Evolutionary conservation across 345 rosid species (phyloP).

Genomic region (Syzygium aromaticum): DNA sequence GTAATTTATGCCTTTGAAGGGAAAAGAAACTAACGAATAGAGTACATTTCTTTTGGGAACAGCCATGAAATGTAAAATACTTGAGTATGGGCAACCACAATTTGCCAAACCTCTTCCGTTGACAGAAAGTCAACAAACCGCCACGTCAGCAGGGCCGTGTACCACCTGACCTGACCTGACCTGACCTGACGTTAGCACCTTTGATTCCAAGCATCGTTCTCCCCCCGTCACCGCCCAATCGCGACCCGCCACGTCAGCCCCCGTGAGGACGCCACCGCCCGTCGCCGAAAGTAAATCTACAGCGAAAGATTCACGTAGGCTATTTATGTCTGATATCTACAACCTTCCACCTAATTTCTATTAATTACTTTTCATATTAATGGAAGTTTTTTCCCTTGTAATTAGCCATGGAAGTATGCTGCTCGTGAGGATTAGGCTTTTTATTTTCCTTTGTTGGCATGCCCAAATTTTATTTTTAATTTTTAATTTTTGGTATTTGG

Average conservation of each 20-base stretch:
- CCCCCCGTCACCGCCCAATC: background rate
- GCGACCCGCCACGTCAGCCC: background rate
- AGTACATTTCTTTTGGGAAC: background rate
- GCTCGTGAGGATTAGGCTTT: background rate
- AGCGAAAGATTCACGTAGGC: rapidly evolving
- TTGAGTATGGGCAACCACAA: background rate
- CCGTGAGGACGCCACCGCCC: background rate
- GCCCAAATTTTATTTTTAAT: background rate
- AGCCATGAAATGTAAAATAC: background rate
- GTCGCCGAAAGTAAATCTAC: background rate
- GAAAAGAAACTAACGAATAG: background rate
- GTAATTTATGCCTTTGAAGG: background rate
- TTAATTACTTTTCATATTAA: background rate
- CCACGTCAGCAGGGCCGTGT: background rate
- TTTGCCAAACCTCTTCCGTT: background rate
- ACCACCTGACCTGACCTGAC: background rate
- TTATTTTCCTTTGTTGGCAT: background rate
- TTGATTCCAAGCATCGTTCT: background rate
- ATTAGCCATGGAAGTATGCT: background rate
- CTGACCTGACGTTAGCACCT: background rate
- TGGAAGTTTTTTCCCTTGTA: background rate
- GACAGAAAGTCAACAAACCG: background rate
- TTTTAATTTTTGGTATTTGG: background rate
- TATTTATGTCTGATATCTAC: background rate
- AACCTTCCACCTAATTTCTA: background rate